Conservation (phyloP, 495 filamentous ascomycete species). For the Penicillium cinerascens region DNA sequence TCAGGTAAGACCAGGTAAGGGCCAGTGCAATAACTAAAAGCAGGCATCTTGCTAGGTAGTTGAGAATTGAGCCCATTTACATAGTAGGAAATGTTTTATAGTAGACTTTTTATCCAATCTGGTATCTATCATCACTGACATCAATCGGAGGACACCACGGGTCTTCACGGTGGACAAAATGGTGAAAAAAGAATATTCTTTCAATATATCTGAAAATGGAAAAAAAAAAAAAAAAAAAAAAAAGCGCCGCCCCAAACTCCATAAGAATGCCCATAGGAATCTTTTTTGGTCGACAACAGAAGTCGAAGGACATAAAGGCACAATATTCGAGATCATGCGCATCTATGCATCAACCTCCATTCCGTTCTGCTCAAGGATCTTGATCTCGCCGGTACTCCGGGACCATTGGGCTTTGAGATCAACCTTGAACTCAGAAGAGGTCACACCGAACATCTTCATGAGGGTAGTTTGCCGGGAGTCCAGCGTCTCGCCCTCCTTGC, state of each 20-base stretch:
- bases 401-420: conserved; percentile 63
- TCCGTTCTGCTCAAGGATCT: conserved; percentile 35
- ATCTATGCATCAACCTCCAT: conserved; percentile 44
- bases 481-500: conserved; percentile 73
- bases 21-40: conserved; percentile 34
- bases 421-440: conserved; percentile 83
- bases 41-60: conserved; percentile 30
- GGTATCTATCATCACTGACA: conserved; percentile 38
- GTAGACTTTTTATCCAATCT: conserved; percentile 25
- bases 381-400: conserved; percentile 38
- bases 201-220: conserved; percentile 22
- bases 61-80: conserved; percentile 28
- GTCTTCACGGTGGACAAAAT: conserved; percentile 18
- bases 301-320: conserved; percentile 19
- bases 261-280: conserved; percentile 33
- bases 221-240: conserved; percentile 21
- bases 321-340: conserved; percentile 8
- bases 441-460: conserved; percentile 89
- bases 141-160: conserved; percentile 27
- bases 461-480: conserved; percentile 87
- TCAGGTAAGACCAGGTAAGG: conserved; percentile 73
- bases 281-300: conserved; percentile 21
- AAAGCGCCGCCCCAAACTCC: conserved; percentile 41
- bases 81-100: neutral
- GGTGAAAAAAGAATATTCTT: conserved; percentile 20